phyloP scores from a whole-genome alignment of 192 early-diverging fungal genomes.

The Coemansia brasiliensis region DNA sequence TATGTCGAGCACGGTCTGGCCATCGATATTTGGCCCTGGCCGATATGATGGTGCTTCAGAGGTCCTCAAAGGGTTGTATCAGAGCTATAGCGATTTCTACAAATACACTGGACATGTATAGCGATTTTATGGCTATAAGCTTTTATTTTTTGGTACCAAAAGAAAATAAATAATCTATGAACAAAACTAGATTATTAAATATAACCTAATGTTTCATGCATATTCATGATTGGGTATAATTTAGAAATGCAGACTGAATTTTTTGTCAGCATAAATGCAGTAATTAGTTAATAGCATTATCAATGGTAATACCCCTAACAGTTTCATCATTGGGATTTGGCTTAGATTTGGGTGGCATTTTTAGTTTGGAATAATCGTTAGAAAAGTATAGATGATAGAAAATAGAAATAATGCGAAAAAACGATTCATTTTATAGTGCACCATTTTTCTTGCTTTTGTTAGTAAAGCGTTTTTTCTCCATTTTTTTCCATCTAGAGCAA shows the following conservation, averaged over 20 bases:
- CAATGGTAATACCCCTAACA: not conserved
- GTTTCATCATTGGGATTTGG: not conserved
- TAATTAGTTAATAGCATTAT: not conserved
- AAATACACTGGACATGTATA: slow-evolving; percentile 47
- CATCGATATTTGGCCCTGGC: slow-evolving; percentile 36
- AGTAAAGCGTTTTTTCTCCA: no score
- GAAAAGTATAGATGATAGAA: no score
- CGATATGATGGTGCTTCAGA: slow-evolving; percentile 43
- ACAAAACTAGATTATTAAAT: no score
- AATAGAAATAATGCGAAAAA: no score
- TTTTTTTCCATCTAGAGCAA: no score
- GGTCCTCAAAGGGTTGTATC: slow-evolving; percentile 47
- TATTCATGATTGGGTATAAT: not conserved
- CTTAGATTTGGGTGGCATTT: not conserved
- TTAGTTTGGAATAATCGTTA: no score
- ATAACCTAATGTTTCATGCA: not conserved
- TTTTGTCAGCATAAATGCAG: no score
- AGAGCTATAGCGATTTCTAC: slow-evolving; percentile 42
- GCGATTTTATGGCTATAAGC: not conserved
- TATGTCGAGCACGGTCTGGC: slow-evolving; percentile 4
- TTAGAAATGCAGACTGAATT: not conserved
- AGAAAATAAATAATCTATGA: not conserved
- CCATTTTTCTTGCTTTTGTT: no score
- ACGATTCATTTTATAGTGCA: no score
- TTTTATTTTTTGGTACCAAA: not conserved